Evolutionary conservation across 306 rosid genomes (phyloP).

Genomic region (Sphenostylis stenocarpa): DNA sequence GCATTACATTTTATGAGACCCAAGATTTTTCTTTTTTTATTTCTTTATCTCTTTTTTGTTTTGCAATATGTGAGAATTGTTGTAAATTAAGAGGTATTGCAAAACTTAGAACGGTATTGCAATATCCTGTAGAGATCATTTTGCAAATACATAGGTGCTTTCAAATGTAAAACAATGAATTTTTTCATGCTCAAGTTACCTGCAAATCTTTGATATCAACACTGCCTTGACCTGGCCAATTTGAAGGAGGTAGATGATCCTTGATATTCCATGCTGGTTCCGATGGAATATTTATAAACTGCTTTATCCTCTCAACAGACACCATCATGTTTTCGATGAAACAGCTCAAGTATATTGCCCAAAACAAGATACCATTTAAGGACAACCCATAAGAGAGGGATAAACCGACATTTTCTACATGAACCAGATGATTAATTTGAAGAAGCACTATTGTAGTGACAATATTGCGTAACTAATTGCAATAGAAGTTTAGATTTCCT

Average conservation of each 20-base stretch:
- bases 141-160: neutral
- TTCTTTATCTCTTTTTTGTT: too few species aligned
- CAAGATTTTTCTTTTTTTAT: too few species aligned
- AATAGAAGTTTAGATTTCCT: neutral
- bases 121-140: too few species aligned
- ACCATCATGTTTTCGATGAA: constrained; percentile 77
- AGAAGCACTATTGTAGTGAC: too few species aligned
- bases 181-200: constrained; percentile 36
- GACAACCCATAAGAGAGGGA: constrained; percentile 81
- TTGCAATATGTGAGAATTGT: too few species aligned
- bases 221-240: constrained; percentile 73
- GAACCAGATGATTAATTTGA: neutral
- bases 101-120: too few species aligned
- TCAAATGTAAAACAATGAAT: neutral
- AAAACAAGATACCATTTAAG: constrained; percentile 57
- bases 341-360: constrained; percentile 60
- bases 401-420: constrained; percentile 74
- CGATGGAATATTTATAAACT: constrained; percentile 63
- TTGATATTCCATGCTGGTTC: constrained; percentile 63
- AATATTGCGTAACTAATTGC: too few species aligned
- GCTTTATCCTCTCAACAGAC: constrained; percentile 77
- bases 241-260: constrained; percentile 60
- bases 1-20: too few species aligned
- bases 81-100: too few species aligned
- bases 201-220: constrained; percentile 61